Base-by-base conservation (phyloP, 2,329 filamentous ascomycete species). In the Ophiognomonia clavigignenti-juglandacearum region DNA sequence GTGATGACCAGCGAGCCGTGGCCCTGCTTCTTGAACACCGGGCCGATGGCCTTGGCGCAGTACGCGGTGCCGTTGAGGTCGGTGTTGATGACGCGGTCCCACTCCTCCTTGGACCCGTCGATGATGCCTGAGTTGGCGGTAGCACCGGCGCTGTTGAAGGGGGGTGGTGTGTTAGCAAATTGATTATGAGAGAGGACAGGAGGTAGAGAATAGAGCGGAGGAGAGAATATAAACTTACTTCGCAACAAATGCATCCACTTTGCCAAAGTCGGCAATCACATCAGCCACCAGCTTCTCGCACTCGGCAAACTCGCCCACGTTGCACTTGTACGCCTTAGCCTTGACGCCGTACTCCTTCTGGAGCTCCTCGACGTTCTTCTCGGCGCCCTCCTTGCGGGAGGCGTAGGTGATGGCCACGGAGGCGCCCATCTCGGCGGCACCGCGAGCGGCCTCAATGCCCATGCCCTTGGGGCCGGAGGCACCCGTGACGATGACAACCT, bases 81-180 rank as follows among this genome's bases (percentile, higher is more conserved):
- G 42, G 85, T 92, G 7, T 86, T 78, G 20, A 95, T 73, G 14
- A 91, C 91, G 57, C 85, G 78, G 55, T 85, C 72, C 74, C 86
- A 96, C 48, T 95, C 80, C 64, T 82, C 87, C 66, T 95, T 83
- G 39, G 91, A 95, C 37, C 89, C 87, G 63, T 93, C 85, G 44
- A 88, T 72, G 61, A 87, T 75, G 49, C 84, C 84, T 47, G 68
- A 69, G 68, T 83, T 76, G 56, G 83, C 83, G 7, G 84, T 86
- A 52, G 79, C 77, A 46, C 84, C 84, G n/a, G 84, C 83, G 64
- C 64, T 67, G 51, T 38, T 7, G 14, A 2, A 20, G 1, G 4
- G 19, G 10, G 6, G 19, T 36, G 23, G 16, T 8, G 18, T 6
- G 11, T 22, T 18, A 31, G n/a, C 19, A 14, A 19, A 9, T 14